A percentile compares a stretch with the other conserved stretches of the same genome.
phyloP scores from a whole-genome alignment of 176 grass and related monocot genomes.

The bread wheat (Triticum aestivum) region DNA sequence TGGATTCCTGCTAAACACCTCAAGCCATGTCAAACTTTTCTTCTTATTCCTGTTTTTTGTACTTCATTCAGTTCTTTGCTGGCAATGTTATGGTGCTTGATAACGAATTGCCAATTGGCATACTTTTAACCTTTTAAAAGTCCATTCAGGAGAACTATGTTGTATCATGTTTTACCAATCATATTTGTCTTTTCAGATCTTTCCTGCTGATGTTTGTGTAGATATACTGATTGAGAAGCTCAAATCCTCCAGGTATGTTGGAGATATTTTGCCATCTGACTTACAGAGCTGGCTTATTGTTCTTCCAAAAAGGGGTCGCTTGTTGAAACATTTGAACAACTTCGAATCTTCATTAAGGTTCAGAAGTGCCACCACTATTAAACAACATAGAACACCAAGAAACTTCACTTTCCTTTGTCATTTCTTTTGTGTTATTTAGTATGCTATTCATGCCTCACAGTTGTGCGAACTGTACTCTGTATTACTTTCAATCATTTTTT shows the following conservation, averaged over 20 bases:
- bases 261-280: constrained; percentile 28
- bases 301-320: not conserved
- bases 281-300: not conserved
- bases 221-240: constrained; percentile 62
- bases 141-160: not conserved
- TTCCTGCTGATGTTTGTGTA: constrained; percentile 69
- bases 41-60: not conserved
- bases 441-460: not conserved
- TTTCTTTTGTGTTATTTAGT: constrained; percentile 2
- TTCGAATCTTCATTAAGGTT: too few relatives aligned
- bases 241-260: constrained; percentile 57
- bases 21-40: not conserved
- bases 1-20: not conserved
- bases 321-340: constrained; percentile 16
- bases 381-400: not conserved
- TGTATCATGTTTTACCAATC: constrained; percentile 19
- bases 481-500: not conserved
- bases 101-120: not conserved
- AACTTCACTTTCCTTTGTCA: not conserved
- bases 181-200: constrained; percentile 60
- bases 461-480: not conserved
- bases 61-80: not conserved
- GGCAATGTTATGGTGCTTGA: constrained; percentile 8
- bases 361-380: too few relatives aligned
- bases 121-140: not conserved